Evolutionary conservation across 1,284 basidiomycete species (phyloP), one percentile per base, ranked within the genome.

Genomic region (Sporisorium reilianum): DNA sequence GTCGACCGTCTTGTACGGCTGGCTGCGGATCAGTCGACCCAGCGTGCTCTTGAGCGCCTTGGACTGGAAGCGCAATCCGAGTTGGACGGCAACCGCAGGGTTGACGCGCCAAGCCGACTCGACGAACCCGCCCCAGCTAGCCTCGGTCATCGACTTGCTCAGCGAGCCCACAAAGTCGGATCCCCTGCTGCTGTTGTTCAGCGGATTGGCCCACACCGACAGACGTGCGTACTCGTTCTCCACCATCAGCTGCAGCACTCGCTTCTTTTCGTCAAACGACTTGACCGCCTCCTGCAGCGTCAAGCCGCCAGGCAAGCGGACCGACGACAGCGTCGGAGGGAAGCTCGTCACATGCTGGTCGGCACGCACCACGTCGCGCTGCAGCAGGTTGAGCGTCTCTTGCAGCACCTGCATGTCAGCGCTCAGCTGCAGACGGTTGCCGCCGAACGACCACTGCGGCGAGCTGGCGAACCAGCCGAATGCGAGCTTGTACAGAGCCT

Each of bases 181-280:
- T 11, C 90, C 92, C 70, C 91, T 89, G 16, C 44, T 44, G 26
- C 30, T 25, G 69, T 95, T 93, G 72, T 91, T 92, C 26, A 89
- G 88, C 0, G 95, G 93, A 85, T 99, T 98, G 51, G 88, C 88
- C 97, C 97, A 99, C 1, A 99, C 95, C 4, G 87, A 89, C 50
- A 99, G 86, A 14, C 94, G 89, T 79, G 89, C 90, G 45, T 96
- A 90, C 84, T 99, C 97, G 81, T 93, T 95, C 85, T 97, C 94
- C 12, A 95, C 89, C 14, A 99, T 88, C 5, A 96, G 86, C 51
- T 91, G 89, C 26, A 98, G 86, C 51, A 80, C 45, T 40, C 71
- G 16, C 56, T 83, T 80, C 62, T 55, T 55, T 42, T 67, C 62
- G 23, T 58, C 64, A 45, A 77, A 54, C 16, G 55, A 26, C 48